Evolutionary conservation across 192 early-diverging fungal genomes (phyloP).

Genomic region (Phycomyces nitens): DNA sequence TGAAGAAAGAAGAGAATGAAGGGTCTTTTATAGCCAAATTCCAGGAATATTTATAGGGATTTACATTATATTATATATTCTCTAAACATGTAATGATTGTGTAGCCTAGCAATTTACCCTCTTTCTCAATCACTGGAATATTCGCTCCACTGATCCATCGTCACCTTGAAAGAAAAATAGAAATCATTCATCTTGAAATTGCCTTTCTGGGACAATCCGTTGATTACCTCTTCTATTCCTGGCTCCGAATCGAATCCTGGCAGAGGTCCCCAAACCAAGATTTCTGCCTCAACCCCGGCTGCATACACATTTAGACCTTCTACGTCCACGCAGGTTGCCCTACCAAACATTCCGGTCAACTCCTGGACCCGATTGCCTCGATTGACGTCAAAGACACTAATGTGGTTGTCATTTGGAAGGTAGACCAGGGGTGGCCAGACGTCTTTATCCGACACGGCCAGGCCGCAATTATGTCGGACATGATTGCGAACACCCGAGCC

Average conservation of each 20-base stretch:
- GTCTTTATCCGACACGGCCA: conserved; percentile 23
- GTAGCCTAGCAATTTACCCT: background rate
- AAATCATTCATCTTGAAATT: too few species aligned
- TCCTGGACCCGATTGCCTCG: conserved; percentile 50
- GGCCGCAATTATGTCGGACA: background rate
- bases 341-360: conserved; percentile 61
- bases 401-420: conserved; percentile 51
- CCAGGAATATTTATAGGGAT: too few species aligned
- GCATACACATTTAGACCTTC: conserved; percentile 48
- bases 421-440: conserved; percentile 51
- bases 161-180: too few species aligned
- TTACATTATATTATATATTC: too few species aligned
- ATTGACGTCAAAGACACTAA: conserved; percentile 56
- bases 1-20: background rate
- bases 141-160: background rate
- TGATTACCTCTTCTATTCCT: conserved; percentile 20
- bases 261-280: conserved; percentile 54
- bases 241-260: conserved; percentile 13
- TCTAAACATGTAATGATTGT: too few species aligned
- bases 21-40: background rate
- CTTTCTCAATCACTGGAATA: background rate
- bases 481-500: background rate
- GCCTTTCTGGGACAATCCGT: background rate
- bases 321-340: conserved; percentile 49
- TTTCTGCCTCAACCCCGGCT: conserved; percentile 56